Percentiles rank a stretch among this genome's conserved stretches.
phyloP scores from a whole-genome alignment of 2,329 filamentous ascomycete genomes.

The Tolypocladium album region DNA sequence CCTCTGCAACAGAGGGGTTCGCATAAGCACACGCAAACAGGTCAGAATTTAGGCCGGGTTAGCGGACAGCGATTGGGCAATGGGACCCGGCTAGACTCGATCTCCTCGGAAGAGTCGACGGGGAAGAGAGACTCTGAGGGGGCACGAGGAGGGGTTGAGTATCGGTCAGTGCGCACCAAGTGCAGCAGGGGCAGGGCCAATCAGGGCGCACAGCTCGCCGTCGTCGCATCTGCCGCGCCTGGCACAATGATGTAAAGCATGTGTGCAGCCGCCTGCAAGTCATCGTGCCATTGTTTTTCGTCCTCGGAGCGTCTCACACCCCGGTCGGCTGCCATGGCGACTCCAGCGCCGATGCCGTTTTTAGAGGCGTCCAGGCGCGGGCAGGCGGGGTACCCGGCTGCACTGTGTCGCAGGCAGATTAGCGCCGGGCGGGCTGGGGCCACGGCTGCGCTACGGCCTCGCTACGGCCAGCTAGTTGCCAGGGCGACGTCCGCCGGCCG shows the following conservation, averaged over 20 bases:
- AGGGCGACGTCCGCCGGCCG: neutral
- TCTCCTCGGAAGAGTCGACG: neutral
- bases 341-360: slow-evolving; percentile 1
- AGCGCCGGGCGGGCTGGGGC: neutral
- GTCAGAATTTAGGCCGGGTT: neutral
- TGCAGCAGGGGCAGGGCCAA: neutral
- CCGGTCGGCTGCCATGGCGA: slow-evolving; percentile 12
- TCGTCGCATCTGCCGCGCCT: neutral
- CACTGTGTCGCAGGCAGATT: neutral
- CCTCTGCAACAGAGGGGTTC: neutral
- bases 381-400: neutral
- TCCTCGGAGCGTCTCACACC: slow-evolving; percentile 4
- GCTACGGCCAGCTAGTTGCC: neutral
- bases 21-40: neutral
- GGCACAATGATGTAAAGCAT: neutral
- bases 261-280: neutral
- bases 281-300: slow-evolving; percentile 8
- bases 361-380: neutral
- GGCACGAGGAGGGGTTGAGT: neutral
- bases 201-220: neutral
- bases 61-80: neutral
- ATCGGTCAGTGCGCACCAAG: neutral
- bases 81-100: neutral
- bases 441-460: no score
- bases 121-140: neutral